Evolutionary conservation across 352 stramenopile species (phyloP).

Genomic region (Globisporangium ultimum): DNA sequence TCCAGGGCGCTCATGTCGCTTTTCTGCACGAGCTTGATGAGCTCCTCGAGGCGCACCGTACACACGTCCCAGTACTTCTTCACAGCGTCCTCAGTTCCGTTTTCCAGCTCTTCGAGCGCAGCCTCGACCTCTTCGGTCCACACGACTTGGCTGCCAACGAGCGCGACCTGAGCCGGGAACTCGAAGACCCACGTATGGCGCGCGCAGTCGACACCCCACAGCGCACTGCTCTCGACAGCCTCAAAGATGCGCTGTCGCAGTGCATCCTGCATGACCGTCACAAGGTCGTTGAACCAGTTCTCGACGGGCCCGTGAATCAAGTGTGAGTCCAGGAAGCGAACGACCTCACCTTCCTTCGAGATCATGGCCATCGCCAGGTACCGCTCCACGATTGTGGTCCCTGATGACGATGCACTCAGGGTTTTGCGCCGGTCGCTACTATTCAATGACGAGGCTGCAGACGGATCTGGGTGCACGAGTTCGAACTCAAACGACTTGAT

Average conservation of each 20-base stretch:
- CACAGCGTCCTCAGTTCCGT: slow-evolving; percentile 92
- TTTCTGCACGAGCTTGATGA: slow-evolving; percentile 92
- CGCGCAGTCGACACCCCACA: slow-evolving; percentile 87
- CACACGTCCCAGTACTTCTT: slow-evolving; percentile 94
- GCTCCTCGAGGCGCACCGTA: slow-evolving; percentile 86
- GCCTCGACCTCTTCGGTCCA: slow-evolving; percentile 92
- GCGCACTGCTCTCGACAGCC: slow-evolving; percentile 90
- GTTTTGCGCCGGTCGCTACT: not conserved
- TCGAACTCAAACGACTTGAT: slow-evolving; percentile 83
- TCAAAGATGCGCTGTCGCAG: slow-evolving; percentile 83
- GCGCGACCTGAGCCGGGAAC: slow-evolving; percentile 69
- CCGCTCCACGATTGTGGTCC: slow-evolving; percentile 21
- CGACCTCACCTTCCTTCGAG: slow-evolving; percentile 94
- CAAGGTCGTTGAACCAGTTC: slow-evolving; percentile 94
- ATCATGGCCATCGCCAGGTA: slow-evolving; percentile 91
- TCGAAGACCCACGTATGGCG: slow-evolving; percentile 91
- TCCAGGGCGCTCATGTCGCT: slow-evolving; percentile 60
- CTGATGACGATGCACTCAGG: slow-evolving; percentile 11
- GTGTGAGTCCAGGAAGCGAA: slow-evolving; percentile 77
- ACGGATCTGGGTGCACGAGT: slow-evolving; percentile 19
- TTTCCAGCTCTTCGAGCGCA: slow-evolving; percentile 93
- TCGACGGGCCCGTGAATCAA: slow-evolving; percentile 88
- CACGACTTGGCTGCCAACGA: slow-evolving; percentile 92
- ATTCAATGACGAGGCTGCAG: not conserved
- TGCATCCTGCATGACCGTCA: slow-evolving; percentile 92